These are phyloP conservation scores for Aureobasidium mangrovei DNA, from an alignment of 2,329 filamentous ascomycete genomes.

Conservation along the genomic window DNA sequence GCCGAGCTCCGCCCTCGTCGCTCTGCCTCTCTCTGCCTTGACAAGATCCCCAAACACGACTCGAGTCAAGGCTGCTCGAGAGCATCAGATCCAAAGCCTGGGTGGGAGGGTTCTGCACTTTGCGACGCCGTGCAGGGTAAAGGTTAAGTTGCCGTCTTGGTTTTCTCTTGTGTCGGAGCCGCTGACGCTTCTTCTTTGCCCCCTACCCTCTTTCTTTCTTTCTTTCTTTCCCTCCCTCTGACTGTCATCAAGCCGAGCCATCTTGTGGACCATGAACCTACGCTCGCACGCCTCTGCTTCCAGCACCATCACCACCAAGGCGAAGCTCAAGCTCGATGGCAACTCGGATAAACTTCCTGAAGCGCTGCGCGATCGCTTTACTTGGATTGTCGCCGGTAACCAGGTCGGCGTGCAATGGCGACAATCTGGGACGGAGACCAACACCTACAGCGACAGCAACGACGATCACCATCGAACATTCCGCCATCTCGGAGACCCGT, in stretches of 20 bases:
- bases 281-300: background rate
- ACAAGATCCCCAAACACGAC: too few relatives aligned
- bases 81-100: background rate
- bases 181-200: too few relatives aligned
- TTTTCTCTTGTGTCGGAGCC: too few relatives aligned
- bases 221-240: background rate
- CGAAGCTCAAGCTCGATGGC: background rate
- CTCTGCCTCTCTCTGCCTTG: background rate
- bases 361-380: background rate
- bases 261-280: too few relatives aligned
- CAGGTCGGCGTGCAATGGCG: background rate
- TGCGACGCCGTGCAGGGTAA: background rate
- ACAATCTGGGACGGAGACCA: too few relatives aligned
- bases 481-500: background rate
- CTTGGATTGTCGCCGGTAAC: background rate
- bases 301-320: background rate
- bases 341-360: background rate
- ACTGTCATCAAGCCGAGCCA: too few relatives aligned
- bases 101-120: background rate
- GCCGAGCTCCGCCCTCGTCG: background rate
- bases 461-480: background rate
- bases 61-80: background rate
- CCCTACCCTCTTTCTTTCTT: background rate
- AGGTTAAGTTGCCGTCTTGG: background rate
- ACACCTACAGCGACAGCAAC: too few relatives aligned